A percentile compares a stretch with the other conserved stretches of the same genome.
These are phyloP conservation scores for Musa troglodytarum DNA, from an alignment of 176 grass and related monocot genomes.

Conservation along the genomic window DNA sequence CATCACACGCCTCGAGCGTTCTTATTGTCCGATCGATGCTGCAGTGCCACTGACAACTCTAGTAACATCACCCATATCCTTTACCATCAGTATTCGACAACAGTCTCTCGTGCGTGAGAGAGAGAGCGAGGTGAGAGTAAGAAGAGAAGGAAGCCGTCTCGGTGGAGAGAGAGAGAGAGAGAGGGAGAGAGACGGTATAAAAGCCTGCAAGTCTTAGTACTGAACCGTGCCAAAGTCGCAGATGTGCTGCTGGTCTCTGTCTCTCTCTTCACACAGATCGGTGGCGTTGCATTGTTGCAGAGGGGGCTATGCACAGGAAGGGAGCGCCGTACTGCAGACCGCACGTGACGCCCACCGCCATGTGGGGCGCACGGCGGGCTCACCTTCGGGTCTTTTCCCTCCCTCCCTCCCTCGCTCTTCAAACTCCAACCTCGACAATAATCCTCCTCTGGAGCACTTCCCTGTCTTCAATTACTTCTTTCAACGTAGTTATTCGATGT, in stretches of 20 bases:
- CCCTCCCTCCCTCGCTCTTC: background rate
- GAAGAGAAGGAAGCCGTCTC: background rate
- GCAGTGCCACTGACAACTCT: constrained; percentile 20
- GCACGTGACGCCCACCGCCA: constrained; percentile 29
- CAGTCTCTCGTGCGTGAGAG: background rate
- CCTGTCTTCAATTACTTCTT: too few relatives aligned
- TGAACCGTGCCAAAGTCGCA: background rate
- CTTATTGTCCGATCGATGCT: background rate
- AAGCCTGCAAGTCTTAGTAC: constrained; percentile 5
- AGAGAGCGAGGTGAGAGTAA: background rate
- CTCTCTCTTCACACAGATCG: background rate
- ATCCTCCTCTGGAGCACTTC: too few relatives aligned
- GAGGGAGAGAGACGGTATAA: background rate
- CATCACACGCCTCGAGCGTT: constrained; percentile 9
- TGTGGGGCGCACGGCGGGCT: background rate
- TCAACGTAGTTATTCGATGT: too few relatives aligned
- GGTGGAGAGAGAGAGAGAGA: background rate
- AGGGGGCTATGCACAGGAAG: background rate
- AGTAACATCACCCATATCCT: background rate
- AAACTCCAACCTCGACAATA: too few relatives aligned
- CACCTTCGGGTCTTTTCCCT: background rate
- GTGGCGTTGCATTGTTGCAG: background rate
- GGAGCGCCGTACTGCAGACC: constrained; percentile 25
- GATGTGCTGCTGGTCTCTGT: background rate
- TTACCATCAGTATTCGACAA: background rate